Conservation (phyloP, 2,329 filamentous ascomycete species). For the Aspergillus persii region DNA sequence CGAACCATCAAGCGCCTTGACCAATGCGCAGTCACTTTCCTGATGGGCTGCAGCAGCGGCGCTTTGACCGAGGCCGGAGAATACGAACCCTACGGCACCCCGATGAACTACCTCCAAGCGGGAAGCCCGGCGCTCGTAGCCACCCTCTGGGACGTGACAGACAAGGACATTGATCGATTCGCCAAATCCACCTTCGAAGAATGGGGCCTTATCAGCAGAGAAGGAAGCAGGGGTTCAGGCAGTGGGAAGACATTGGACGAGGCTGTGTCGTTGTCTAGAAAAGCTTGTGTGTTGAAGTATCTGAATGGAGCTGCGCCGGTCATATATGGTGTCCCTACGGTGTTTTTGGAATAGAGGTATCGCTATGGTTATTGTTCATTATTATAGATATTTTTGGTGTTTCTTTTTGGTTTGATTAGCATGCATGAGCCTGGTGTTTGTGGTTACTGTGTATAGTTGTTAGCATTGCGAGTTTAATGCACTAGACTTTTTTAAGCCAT, state of each 20-base stretch:
- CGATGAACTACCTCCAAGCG: conserved; percentile 87
- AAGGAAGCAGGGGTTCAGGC: conserved; percentile 4
- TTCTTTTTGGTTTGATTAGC: background rate
- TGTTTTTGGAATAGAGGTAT: conserved; percentile 63
- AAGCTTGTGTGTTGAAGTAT: conserved; percentile 82
- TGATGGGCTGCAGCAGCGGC: conserved; percentile 93
- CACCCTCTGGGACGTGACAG: conserved; percentile 96
- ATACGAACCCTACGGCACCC: conserved; percentile 87
- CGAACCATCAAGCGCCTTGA: conserved; percentile 76
- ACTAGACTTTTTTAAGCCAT: background rate
- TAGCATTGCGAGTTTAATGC: background rate
- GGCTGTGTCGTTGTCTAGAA: conserved; percentile 72
- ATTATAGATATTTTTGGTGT: background rate
- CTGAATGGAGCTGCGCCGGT: conserved; percentile 91
- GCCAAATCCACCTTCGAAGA: conserved; percentile 74
- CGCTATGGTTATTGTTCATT: background rate
- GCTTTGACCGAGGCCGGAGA: conserved; percentile 76
- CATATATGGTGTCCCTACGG: conserved; percentile 83
- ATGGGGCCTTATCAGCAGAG: conserved; percentile 72
- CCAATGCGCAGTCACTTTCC: conserved; percentile 75
- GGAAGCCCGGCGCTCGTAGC: conserved; percentile 84
- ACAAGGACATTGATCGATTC: conserved; percentile 94
- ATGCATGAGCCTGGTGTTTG: conserved; percentile 4
- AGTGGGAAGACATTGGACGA: conserved; percentile 63
- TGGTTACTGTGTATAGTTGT: background rate